These are phyloP conservation scores for Claviceps sp. DNA, from an alignment of 2,329 filamentous ascomycete species.

Conservation along the genomic window DNA sequence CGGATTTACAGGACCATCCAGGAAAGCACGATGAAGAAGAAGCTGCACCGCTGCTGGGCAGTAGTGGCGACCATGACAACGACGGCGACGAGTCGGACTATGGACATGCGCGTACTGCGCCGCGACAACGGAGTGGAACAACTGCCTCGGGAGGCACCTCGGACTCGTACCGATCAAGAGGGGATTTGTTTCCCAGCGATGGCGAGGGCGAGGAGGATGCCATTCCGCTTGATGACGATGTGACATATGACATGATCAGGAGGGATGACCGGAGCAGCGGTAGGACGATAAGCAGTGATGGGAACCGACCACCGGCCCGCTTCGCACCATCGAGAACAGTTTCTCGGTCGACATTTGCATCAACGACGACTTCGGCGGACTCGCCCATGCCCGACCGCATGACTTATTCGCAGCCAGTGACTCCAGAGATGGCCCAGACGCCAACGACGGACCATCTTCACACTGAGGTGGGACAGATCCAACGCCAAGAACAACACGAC, in stretches of 20 bases:
- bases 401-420: conserved; percentile 17
- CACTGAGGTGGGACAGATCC: conserved; percentile 37
- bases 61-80: conserved; percentile 11
- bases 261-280: conserved; percentile 60
- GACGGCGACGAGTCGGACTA: conserved; percentile 19
- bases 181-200: conserved; percentile 84
- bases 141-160: conserved; percentile 67
- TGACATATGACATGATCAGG: conserved; percentile 68
- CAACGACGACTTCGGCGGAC: conserved; percentile 23
- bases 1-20: conserved; percentile 80
- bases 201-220: conserved; percentile 80
- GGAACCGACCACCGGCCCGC: conserved; percentile 32
- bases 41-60: conserved; percentile 52
- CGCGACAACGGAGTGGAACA: conserved; percentile 58
- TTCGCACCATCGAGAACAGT: conserved; percentile 34
- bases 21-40: conserved; percentile 42
- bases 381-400: conserved; percentile 15
- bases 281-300: conserved; percentile 42
- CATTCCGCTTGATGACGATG: conserved; percentile 83
- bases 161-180: conserved; percentile 75
- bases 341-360: conserved; percentile 45
- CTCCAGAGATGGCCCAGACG: conserved; percentile 24
- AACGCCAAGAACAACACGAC: conserved; percentile 35
- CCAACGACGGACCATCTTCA: conserved; percentile 39
- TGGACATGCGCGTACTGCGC: conserved; percentile 15